Evolutionary conservation across 805 yeast species (phyloP), one percentile per base, ranked within the genome.

Genomic region (Vanderwaltozyma verrucispora): DNA sequence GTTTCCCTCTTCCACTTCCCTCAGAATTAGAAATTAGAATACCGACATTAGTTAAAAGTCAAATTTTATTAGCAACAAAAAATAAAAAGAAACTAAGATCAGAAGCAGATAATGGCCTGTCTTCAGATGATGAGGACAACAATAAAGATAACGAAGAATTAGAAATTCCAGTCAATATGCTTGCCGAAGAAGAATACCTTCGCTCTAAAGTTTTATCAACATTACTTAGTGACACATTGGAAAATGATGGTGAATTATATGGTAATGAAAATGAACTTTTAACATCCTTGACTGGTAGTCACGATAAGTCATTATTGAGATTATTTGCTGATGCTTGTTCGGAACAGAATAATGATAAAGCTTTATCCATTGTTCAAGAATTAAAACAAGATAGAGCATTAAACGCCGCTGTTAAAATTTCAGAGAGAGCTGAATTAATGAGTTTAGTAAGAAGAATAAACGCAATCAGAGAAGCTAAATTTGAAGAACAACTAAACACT

Each of bases 1-100:
- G 76, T 3, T 77, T 85, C 51, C 97, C 97, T 12, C 61, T 92
- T 35, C 82, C 95, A 0, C 67, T 87, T 39, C 89, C 95, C 1
- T 71, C 86, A 10, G 95, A 85, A 49, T 57, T 89, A 45, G 81
- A 77, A 12, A 63, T 87, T 31, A 66, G 68, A 39, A 57, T 87
- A 18, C 96, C 96, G 1, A 65, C 82, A 4, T 40, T 51, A 8
- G 45, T 64, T 40, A 54, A 54, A 40, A 52, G 49, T 23, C 59
- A 59, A 35, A 44, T 59, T 28, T 41, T 50, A 16, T 55, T 50
- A 36, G 49, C 41, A 38, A 53, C 44, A 5, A 57, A 53, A 20
- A 51, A 54, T 3, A 61, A 53, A 11, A 54, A 52, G 16, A 58
- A 56, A 2, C 54, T 48, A 6, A 59, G 53, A 10, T 50, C 50